These are phyloP conservation scores for Geoglossum cookeanum DNA, from an alignment of 2,329 filamentous ascomycete genomes.

Conservation along the genomic window DNA sequence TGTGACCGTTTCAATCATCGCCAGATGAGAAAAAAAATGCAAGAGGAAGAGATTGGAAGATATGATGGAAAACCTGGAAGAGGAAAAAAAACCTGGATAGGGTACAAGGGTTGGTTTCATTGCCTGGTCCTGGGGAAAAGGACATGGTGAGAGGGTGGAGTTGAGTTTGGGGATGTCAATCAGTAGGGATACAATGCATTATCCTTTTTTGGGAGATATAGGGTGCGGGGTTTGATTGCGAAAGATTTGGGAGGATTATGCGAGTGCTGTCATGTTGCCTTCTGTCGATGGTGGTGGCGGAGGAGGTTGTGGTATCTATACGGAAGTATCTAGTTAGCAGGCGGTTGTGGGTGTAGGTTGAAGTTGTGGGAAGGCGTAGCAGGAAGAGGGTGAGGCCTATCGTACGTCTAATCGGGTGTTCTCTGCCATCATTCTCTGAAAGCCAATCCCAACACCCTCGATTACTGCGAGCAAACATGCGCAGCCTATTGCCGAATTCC, in stretches of 20 bases:
- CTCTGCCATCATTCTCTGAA: slow-evolving; percentile 85
- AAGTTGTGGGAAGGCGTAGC: background rate
- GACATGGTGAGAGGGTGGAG: background rate
- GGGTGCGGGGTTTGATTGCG: background rate
- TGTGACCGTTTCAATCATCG: background rate
- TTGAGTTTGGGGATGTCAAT: background rate
- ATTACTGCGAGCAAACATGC: slow-evolving; percentile 89
- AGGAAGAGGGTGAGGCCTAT: slow-evolving; percentile 6
- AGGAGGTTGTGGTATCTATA: background rate
- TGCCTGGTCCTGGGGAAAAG: too few species aligned
- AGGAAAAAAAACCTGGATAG: too few species aligned
- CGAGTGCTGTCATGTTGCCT: background rate
- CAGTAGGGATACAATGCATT: background rate
- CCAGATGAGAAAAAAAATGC: background rate
- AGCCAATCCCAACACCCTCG: slow-evolving; percentile 90
- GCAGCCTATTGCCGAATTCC: slow-evolving; percentile 92
- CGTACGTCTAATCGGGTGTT: slow-evolving; percentile 64
- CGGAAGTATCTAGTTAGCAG: background rate
- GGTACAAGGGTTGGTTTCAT: too few species aligned
- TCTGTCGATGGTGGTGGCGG: background rate
- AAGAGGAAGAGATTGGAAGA: background rate
- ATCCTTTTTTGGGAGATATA: background rate
- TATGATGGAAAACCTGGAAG: too few species aligned
- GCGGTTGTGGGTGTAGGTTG: background rate
- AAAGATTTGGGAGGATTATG: background rate